Base-by-base conservation (phyloP, 306 rosid genomes). In the Dalbergia oliveri region DNA sequence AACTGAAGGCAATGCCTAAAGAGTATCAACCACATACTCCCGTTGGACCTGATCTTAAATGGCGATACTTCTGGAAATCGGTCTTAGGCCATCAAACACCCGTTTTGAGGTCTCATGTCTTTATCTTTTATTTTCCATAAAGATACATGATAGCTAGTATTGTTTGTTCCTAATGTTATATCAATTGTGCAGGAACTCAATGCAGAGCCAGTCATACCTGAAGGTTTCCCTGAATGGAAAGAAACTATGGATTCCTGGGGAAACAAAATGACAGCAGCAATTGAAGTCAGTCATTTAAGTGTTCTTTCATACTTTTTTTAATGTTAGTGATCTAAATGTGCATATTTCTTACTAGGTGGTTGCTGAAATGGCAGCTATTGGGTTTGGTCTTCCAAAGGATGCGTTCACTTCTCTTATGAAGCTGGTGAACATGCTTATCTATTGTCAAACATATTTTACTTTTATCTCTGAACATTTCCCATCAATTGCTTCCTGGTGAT, bases 181-280 rank as follows among this genome's bases (percentile, higher is more conserved):
- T 74, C 37, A 72, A 41, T 85, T 77, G 35, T 33, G 15, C 61
- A 93, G 99, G 99, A 95, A 83, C 97, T 93, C 76, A 95, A 95
- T 69, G 90, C 99, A 0, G 97, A 90, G 83, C 99, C 99, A 0
- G 97, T 95, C 18, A 84, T 95, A 73, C 99, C 99, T 2, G 97
- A 93, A 58, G 94, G 96, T 15, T 95, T 95, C 75, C 84, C 94
- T 67, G 89, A 91, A 79, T 93, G 99, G 98, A 93, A 91, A 67
- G 92, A 93, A 47, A 93, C 97, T 37, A 95, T 95, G 99, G 98
- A 93, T 83, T 88, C 96, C 0, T 93, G 98, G 96, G 99, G 99
- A 41, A 77, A 77, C 90, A 95, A 95, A 84, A 91, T 95, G 97
- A 91, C 88, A 79, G 83, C 99, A 8, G 96, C 99, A 6, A 79